Evolutionary conservation across 352 stramenopile genomes (phyloP).

Genomic region (Aphanomyces cochlioides): DNA sequence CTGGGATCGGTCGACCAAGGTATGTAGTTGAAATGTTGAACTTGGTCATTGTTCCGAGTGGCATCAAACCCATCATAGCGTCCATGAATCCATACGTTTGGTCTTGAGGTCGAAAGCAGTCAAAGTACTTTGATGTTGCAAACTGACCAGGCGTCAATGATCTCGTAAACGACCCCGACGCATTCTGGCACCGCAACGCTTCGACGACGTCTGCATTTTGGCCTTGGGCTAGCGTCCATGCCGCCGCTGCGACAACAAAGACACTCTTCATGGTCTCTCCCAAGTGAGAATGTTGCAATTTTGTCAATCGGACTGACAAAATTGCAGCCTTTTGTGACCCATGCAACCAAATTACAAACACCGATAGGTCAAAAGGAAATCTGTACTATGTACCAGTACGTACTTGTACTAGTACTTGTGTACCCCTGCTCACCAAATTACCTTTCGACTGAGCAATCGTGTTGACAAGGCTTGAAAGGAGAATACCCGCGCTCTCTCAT

Average conservation of each 20-base stretch:
- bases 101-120: constrained; percentile 34
- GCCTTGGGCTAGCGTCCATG: background rate
- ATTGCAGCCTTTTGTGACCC: too few relatives aligned
- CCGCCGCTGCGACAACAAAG: background rate
- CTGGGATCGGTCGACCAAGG: constrained; percentile 32
- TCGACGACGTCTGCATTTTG: constrained; percentile 22
- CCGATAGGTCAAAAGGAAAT: too few relatives aligned
- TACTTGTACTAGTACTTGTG: too few relatives aligned
- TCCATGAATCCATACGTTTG: constrained; percentile 38
- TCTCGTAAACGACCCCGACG: background rate
- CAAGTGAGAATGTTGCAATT: too few relatives aligned
- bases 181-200: background rate
- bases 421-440: too few relatives aligned
- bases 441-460: too few relatives aligned
- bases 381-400: too few relatives aligned
- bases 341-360: too few relatives aligned
- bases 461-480: too few relatives aligned
- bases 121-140: constrained; percentile 33
- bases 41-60: constrained; percentile 20
- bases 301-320: too few relatives aligned
- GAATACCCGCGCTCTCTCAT: too few relatives aligned
- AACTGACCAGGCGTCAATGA: constrained; percentile 1
- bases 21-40: constrained; percentile 29
- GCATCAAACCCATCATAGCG: constrained; percentile 17
- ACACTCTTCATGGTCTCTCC: too few relatives aligned